Conservation (phyloP, 768 basidiomycete species). For the Rhodocollybia butyracea region DNA sequence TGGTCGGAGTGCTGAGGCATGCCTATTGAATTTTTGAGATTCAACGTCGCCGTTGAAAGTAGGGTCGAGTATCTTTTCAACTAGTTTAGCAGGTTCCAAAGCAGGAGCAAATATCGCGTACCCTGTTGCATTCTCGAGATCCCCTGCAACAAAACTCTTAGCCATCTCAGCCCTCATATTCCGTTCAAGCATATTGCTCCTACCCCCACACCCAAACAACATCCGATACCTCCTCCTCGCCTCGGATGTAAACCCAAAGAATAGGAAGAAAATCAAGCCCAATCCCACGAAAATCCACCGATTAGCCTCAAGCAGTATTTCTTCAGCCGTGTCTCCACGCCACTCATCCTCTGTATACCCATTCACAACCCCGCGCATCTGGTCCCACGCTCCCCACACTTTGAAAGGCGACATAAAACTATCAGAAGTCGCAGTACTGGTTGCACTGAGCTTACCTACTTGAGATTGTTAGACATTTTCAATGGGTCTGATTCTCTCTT, state of each 20-base stretch:
- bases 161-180: not conserved
- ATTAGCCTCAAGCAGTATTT: slow-evolving; percentile 2
- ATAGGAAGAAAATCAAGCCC: not conserved
- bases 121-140: not conserved
- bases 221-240: slow-evolving; percentile 1
- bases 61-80: not conserved
- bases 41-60: not conserved
- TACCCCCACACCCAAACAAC: not conserved
- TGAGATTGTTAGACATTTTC: too few relatives aligned
- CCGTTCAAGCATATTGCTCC: not conserved
- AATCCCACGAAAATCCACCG: slow-evolving; percentile 8
- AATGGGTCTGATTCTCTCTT: too few relatives aligned
- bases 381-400: not conserved
- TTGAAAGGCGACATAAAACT: not conserved
- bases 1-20: not conserved
- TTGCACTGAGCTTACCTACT: not conserved
- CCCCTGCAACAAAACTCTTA: not conserved
- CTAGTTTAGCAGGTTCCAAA: not conserved
- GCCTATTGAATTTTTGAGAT: not conserved
- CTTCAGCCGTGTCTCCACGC: not conserved
- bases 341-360: not conserved
- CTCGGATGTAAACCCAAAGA: slow-evolving; percentile 5
- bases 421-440: not conserved
- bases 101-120: not conserved
- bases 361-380: not conserved